phyloP scores from a whole-genome alignment of 257 asterid genomes.

The Thymus mandschuricus region DNA sequence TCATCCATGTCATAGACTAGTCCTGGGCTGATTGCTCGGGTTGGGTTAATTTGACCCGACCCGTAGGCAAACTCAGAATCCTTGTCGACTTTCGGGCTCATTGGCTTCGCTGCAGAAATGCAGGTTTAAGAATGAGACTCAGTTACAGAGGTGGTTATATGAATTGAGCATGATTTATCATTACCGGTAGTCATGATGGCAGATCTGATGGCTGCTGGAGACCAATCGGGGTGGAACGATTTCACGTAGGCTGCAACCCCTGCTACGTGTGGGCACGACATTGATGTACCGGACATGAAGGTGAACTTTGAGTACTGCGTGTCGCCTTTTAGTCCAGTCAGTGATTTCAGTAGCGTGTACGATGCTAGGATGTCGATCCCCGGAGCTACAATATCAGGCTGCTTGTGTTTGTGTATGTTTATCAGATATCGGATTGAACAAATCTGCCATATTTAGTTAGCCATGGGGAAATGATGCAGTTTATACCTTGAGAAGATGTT shows the following conservation, averaged over 20 bases:
- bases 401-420: constrained; percentile 29
- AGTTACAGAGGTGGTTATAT: neutral
- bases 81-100: constrained; percentile 64
- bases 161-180: constrained; percentile 41
- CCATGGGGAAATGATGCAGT: neutral
- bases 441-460: neutral
- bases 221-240: constrained; percentile 83
- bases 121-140: neutral
- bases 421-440: neutral
- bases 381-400: constrained; percentile 94
- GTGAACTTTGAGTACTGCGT: constrained; percentile 65
- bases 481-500: constrained; percentile 68
- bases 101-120: constrained; percentile 54
- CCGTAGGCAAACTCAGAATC: constrained; percentile 88
- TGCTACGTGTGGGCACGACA: constrained; percentile 91
- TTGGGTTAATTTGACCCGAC: constrained; percentile 78
- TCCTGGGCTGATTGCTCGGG: constrained; percentile 76
- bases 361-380: constrained; percentile 93
- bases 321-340: constrained; percentile 77
- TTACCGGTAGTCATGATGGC: constrained; percentile 89
- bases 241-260: constrained; percentile 88
- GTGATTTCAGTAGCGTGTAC: constrained; percentile 69
- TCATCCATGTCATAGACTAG: constrained; percentile 78
- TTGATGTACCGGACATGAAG: constrained; percentile 93
- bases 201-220: constrained; percentile 86